A percentile compares a stretch with the other conserved stretches of the same genome.
phyloP scores from a whole-genome alignment of 768 basidiomycete species.

The Nidularia sp. region DNA sequence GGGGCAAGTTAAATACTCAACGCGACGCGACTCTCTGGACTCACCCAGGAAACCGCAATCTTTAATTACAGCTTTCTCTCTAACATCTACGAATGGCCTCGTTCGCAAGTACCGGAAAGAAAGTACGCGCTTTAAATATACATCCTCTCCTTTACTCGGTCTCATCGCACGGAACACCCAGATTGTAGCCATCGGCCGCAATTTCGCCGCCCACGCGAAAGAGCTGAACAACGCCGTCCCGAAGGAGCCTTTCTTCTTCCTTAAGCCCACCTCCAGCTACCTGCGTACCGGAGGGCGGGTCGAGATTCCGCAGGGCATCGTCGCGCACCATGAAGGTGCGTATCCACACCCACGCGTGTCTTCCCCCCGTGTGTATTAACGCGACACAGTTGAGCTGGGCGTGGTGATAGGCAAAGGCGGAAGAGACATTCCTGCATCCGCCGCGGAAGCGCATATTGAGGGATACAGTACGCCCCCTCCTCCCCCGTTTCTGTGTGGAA shows the following conservation, averaged over 20 bases:
- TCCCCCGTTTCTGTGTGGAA: conserved; percentile 1
- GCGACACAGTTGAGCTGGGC: conserved; percentile 80
- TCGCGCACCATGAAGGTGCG: conserved; percentile 89
- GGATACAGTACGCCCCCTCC: conserved; percentile 72
- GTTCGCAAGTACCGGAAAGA: conserved; percentile 32
- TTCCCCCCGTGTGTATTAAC: not conserved
- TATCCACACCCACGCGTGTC: not conserved
- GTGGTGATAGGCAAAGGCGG: conserved; percentile 91
- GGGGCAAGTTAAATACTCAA: no score
- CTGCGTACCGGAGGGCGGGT: conserved; percentile 71
- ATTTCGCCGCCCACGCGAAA: conserved; percentile 88
- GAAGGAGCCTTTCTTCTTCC: conserved; percentile 96
- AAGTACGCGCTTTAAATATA: conserved; percentile 13
- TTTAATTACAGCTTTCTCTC: no score
- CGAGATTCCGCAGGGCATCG: conserved; percentile 81
- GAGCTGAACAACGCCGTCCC: conserved; percentile 88
- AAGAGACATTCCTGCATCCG: conserved; percentile 69
- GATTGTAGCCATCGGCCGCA: conserved; percentile 96
- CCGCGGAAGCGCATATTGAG: conserved; percentile 77
- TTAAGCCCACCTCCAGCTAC: conserved; percentile 95
- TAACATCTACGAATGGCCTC: conserved; percentile 25
- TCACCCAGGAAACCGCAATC: no score
- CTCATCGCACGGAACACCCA: conserved; percentile 19
- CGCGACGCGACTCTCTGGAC: no score
- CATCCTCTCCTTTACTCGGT: not conserved